phyloP scores from a whole-genome alignment of 2,329 filamentous ascomycete genomes.

The Ophiostoma montium region DNA sequence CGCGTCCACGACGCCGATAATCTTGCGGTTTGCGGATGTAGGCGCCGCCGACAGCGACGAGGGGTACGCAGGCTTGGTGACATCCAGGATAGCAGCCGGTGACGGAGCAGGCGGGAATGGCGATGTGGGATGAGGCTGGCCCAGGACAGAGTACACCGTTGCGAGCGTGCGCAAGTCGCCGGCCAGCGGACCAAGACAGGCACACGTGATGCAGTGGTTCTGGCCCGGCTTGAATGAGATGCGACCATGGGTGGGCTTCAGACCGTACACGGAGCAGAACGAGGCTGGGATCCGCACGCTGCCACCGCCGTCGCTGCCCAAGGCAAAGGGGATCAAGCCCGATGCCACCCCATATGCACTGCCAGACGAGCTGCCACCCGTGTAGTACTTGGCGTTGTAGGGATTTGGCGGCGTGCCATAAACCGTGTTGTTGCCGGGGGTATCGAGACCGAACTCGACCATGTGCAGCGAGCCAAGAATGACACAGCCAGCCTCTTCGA shows the following conservation, averaged over 20 bases:
- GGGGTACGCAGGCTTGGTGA: constrained; percentile 7
- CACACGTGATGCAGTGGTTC: constrained; percentile 45
- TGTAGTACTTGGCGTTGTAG: constrained; percentile 58
- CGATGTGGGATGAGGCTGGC: constrained; percentile 44
- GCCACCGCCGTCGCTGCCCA: constrained; percentile 61
- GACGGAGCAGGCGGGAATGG: constrained; percentile 33
- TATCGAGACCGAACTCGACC: constrained; percentile 65
- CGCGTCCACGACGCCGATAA: constrained; percentile 47
- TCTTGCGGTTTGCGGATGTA: constrained; percentile 1
- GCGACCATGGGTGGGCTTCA: constrained; percentile 57
- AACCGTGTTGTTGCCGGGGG: constrained; percentile 60
- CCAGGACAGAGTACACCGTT: constrained; percentile 49
- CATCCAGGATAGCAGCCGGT: constrained; percentile 14
- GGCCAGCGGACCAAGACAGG: constrained; percentile 54
- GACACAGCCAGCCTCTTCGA: constrained; percentile 56
- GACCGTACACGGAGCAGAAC: constrained; percentile 59
- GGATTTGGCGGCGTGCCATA: constrained; percentile 66
- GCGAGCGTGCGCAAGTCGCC: constrained; percentile 52
- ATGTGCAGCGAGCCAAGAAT: constrained; percentile 60
- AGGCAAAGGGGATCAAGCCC: constrained; percentile 55
- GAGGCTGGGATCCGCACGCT: constrained; percentile 59
- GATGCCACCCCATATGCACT: constrained; percentile 55
- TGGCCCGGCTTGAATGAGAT: constrained; percentile 47
- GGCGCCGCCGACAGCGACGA: not conserved
- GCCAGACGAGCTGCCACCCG: constrained; percentile 63